These are phyloP conservation scores for Globisporangium recalcitrans DNA, from an alignment of 352 stramenopile species.

Conservation along the genomic window DNA sequence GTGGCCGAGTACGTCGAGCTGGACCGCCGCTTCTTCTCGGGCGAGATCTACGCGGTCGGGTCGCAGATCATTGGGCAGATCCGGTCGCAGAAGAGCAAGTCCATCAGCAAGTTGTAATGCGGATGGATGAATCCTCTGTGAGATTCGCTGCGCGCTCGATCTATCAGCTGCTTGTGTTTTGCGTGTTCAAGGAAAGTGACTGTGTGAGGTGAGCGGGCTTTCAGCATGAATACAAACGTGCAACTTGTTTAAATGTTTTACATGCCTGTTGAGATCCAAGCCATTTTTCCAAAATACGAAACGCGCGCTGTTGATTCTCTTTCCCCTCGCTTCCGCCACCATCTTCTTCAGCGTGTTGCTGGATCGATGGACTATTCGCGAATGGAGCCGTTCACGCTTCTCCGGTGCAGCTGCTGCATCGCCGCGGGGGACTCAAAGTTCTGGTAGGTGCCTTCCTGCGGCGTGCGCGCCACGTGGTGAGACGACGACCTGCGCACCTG, in stretches of 20 bases:
- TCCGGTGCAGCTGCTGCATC: not conserved
- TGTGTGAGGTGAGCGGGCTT: not conserved
- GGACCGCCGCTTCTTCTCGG: constrained; percentile 44
- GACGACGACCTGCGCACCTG: constrained; percentile 56
- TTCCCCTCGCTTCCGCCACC: too few relatives aligned
- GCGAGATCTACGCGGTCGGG: constrained; percentile 36
- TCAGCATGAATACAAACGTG: not conserved
- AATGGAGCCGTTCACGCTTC: constrained; percentile 11
- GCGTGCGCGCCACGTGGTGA: constrained; percentile 44
- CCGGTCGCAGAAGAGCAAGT: not conserved
- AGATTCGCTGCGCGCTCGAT: too few relatives aligned
- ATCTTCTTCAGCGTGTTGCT: not conserved
- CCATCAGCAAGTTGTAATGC: constrained; percentile 5
- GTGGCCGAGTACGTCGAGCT: constrained; percentile 60
- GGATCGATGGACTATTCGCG: not conserved
- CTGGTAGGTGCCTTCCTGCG: constrained; percentile 61
- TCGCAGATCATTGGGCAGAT: not conserved
- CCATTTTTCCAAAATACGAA: not conserved
- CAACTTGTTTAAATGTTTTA: not conserved
- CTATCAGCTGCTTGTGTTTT: too few relatives aligned
- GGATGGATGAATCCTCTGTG: too few relatives aligned
- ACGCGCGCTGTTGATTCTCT: not conserved
- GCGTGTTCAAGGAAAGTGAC: not conserved
- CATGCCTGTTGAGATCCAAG: not conserved
- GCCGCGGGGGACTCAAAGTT: constrained; percentile 73